Evolutionary conservation across 306 rosid genomes (phyloP).

Genomic region (Cucurbita ficifolia): DNA sequence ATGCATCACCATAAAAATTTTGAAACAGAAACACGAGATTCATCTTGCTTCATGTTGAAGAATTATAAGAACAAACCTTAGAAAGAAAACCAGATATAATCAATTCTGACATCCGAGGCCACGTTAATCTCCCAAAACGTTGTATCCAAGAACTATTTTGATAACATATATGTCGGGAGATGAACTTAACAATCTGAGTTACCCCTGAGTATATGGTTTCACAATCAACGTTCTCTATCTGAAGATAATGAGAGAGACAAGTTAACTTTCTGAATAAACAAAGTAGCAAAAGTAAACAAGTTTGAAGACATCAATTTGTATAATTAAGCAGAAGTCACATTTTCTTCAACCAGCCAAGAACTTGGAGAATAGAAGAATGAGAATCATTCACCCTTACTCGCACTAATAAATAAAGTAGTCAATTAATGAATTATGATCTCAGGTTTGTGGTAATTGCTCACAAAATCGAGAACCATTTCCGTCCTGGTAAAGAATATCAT

Average conservation of each 20-base stretch:
- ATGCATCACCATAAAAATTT: not conserved
- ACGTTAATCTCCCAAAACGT: constrained; percentile 72
- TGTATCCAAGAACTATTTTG: constrained; percentile 54
- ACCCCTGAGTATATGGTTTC: constrained; percentile 60
- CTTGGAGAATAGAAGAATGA: not conserved
- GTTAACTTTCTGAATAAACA: not conserved
- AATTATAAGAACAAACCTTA: constrained; percentile 37
- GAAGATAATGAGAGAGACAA: constrained; percentile 14
- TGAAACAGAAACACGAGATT: not conserved
- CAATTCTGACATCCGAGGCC: constrained; percentile 87
- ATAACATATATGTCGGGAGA: constrained; percentile 42
- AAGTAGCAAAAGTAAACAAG: not conserved
- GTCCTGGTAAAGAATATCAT: not conserved
- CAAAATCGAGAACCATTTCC: not conserved
- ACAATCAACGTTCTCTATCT: constrained; percentile 45
- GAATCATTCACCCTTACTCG: not conserved
- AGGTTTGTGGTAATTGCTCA: not conserved
- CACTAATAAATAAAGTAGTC: not conserved
- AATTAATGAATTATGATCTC: not conserved
- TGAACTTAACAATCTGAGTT: constrained; percentile 44
- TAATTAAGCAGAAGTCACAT: not conserved
- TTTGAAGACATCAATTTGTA: not conserved
- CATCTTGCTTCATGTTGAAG: not conserved
- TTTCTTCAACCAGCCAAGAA: not conserved
- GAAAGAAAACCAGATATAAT: constrained; percentile 78